phyloP scores from a whole-genome alignment of 169 alveolate species.

The Miamiensis avidus region DNA sequence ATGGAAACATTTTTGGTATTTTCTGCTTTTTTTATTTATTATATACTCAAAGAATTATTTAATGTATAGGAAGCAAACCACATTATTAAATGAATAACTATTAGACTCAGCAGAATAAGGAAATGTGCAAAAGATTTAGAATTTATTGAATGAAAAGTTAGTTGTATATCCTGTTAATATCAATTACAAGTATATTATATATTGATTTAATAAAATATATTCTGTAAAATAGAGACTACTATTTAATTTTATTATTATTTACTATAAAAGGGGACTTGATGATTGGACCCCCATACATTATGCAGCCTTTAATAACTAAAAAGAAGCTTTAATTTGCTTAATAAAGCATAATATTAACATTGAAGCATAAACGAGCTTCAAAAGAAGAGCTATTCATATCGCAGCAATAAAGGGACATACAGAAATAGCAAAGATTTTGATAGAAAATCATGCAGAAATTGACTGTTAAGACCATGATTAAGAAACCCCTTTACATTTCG shows the following conservation, averaged over 20 bases:
- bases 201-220: too few relatives aligned
- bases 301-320: neutral
- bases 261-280: neutral
- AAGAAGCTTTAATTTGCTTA: neutral
- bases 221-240: too few relatives aligned
- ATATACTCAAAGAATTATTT: too few relatives aligned
- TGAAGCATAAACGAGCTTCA: neutral
- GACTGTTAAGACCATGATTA: neutral
- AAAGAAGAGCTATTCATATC: neutral
- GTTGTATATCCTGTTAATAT: neutral
- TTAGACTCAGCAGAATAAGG: neutral
- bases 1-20: neutral
- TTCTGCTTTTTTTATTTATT: too few relatives aligned
- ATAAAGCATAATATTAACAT: too few relatives aligned
- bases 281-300: neutral
- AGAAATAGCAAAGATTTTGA: neutral
- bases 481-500: neutral
- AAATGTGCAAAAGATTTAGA: too few relatives aligned
- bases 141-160: too few relatives aligned
- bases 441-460: too few relatives aligned
- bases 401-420: neutral
- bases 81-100: too few relatives aligned
- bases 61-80: neutral
- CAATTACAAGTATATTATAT: neutral
- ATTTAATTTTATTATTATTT: too few relatives aligned